Percentiles rank a stretch among this genome's conserved stretches.
Conservation (phyloP, 306 rosid species). For the Dryas drummondii region DNA sequence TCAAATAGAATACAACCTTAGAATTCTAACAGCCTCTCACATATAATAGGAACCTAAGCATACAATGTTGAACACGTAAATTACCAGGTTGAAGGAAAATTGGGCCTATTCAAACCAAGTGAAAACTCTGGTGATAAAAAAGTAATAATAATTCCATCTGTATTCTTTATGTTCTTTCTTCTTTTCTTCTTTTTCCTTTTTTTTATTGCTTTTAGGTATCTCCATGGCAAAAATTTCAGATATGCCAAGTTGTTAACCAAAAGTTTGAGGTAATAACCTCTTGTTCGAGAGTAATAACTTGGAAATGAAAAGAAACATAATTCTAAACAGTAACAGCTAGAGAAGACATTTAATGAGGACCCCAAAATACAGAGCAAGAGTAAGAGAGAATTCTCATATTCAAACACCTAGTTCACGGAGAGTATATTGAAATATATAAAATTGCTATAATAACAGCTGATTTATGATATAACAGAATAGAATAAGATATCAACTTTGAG, state of each 20-base stretch:
- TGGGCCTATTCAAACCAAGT: neutral
- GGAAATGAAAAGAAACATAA: neutral
- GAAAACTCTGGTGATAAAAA: neutral
- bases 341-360: constrained; percentile 4
- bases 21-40: constrained; percentile 19
- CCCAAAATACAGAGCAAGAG: neutral
- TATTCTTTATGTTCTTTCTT: neutral
- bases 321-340: neutral
- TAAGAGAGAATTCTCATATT: neutral
- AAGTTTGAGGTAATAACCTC: neutral
- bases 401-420: constrained; percentile 3
- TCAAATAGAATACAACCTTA: constrained; percentile 28
- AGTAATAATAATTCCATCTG: neutral
- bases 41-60: constrained; percentile 21
- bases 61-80: neutral
- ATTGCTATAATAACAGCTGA: neutral
- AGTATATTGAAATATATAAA: neutral
- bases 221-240: neutral
- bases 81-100: neutral
- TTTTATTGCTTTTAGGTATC: neutral
- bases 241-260: neutral
- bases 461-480: neutral
- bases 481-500: neutral
- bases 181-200: neutral
- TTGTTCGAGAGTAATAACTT: neutral